Conservation (phyloP, 2,329 filamentous ascomycete genomes). For the Fusarium verticillioides region DNA sequence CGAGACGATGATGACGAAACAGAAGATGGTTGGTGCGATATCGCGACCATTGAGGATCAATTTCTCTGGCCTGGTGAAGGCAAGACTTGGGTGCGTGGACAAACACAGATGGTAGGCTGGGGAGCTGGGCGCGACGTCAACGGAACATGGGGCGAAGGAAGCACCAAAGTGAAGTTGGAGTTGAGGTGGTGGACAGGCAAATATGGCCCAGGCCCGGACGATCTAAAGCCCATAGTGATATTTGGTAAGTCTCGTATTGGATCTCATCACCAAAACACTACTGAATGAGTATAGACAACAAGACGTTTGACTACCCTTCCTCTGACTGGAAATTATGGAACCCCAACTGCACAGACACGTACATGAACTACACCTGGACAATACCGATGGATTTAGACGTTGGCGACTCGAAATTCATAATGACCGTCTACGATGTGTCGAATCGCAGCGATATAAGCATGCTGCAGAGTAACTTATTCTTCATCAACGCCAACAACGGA, state of each 20-base stretch:
- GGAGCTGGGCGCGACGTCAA: background rate
- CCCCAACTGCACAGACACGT: background rate
- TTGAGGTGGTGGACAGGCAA: background rate
- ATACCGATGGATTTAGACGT: background rate
- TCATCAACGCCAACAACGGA: background rate
- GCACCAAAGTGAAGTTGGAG: background rate
- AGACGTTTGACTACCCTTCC: background rate
- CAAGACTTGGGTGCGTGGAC: background rate
- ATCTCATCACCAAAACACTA: no score
- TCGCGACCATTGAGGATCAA: background rate
- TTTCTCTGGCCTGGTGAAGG: constrained; percentile 2
- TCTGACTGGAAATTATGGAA: background rate
- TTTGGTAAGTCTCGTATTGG: background rate
- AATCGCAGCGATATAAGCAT: background rate
- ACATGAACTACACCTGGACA: background rate
- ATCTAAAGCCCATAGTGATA: background rate
- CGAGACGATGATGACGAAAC: background rate
- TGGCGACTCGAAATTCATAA: background rate
- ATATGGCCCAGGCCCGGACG: background rate
- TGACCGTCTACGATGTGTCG: background rate
- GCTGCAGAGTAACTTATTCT: background rate
- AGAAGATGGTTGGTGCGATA: background rate
- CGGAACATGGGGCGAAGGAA: background rate
- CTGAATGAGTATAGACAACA: background rate
- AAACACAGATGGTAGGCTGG: background rate